Conservation (phyloP, 2,329 filamentous ascomycete species). For the Botrytis pseudocinerea region DNA sequence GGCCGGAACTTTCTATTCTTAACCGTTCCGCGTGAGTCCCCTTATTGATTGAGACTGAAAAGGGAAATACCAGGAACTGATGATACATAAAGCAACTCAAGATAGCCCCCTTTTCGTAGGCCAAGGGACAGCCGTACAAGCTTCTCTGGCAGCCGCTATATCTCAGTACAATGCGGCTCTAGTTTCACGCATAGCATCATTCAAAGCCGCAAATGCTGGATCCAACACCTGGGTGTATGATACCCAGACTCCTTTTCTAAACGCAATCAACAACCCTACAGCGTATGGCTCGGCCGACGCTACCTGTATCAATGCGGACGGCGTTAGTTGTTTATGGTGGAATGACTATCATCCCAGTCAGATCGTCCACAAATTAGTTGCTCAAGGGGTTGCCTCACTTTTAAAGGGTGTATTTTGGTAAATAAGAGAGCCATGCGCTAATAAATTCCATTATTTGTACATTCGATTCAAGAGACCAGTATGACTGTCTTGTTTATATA, state of each 20-base stretch:
- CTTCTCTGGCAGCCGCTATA: not conserved
- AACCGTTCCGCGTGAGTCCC: slow-evolving; percentile 13
- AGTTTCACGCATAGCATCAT: not conserved
- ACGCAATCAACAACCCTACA: not conserved
- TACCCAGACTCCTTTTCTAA: not conserved
- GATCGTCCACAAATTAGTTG: not conserved
- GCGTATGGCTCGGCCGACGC: not conserved
- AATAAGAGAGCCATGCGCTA: not conserved
- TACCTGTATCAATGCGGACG: not conserved
- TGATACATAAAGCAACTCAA: not conserved
- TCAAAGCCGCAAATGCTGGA: not conserved
- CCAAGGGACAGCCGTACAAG: not conserved
- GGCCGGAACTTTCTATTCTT: not conserved
- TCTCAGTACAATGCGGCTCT: slow-evolving; percentile 5
- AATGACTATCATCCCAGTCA: slow-evolving; percentile 3
- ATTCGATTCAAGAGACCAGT: not conserved
- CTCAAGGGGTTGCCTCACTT: not conserved
- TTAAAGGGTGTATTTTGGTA: not conserved
- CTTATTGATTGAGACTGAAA: not conserved
- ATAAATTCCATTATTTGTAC: not conserved
- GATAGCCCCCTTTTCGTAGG: not conserved
- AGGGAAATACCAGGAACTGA: not conserved
- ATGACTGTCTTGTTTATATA: not conserved
- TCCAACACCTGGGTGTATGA: not conserved
- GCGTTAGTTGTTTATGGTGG: slow-evolving; percentile 10